Conservation (phyloP, 2,329 filamentous ascomycete genomes). For the Plenodomus biglobosus region DNA sequence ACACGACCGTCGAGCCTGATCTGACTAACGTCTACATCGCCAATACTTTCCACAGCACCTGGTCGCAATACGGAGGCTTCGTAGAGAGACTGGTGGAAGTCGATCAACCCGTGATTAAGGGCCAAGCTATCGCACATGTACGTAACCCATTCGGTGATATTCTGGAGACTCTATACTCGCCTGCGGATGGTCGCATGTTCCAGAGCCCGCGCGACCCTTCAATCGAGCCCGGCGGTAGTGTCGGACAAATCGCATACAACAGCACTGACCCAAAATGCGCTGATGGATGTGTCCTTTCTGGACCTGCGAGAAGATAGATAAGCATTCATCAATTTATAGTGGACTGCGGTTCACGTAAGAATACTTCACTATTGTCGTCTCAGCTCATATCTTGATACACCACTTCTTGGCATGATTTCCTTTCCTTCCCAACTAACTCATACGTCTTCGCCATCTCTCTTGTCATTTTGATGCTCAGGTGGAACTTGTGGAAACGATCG, state of each 20-base stretch:
- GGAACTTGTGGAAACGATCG: no score
- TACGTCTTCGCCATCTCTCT: no score
- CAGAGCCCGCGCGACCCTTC: constrained; percentile 40
- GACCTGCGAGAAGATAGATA: constrained; percentile 2
- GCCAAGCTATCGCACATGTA: constrained; percentile 41
- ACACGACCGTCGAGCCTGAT: constrained; percentile 34
- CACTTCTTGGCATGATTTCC: no score
- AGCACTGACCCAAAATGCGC: constrained; percentile 35
- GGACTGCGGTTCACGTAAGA: no score
- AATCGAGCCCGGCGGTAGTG: constrained; percentile 39
- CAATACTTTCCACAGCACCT: constrained; percentile 32
- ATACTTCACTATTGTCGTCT: no score
- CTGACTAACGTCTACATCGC: constrained; percentile 37
- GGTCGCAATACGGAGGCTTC: constrained; percentile 32
- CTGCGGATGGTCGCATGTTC: constrained; percentile 39
- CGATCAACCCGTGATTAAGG: constrained; percentile 41
- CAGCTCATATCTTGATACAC: no score
- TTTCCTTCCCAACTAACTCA: no score
- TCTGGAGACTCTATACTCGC: constrained; percentile 38
- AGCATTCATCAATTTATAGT: neutral
- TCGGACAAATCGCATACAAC: constrained; percentile 43
- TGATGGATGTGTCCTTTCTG: constrained; percentile 35
- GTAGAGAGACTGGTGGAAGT: constrained; percentile 33
- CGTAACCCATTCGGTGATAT: constrained; percentile 43
- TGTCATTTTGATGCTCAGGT: no score